Evolutionary conservation across 768 basidiomycete genomes (phyloP), one percentile per base, ranked within the genome.

Genomic region (Leccinum imitatum): DNA sequence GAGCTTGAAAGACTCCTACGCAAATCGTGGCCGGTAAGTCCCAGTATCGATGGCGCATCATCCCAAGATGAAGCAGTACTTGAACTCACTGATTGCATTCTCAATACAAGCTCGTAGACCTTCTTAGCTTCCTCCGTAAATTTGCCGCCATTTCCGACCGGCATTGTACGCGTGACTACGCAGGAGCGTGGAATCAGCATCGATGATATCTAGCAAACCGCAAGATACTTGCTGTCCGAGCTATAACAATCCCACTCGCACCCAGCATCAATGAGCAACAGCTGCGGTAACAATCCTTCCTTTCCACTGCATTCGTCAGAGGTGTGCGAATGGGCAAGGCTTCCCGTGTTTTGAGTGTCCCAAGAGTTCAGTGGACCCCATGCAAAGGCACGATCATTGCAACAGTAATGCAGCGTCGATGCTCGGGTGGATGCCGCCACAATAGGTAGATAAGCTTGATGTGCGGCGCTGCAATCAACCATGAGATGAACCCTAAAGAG

Each of bases 321-420:
- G 9, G 73, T 63, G 13, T 76, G 69, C 8, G 70, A 73, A 41
- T 79, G 77, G 4, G 79, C 75, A 33, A 89, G 73, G 0, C 75
- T 74, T 39, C 79, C 77, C 19, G 71, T 73, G 69, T 91, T 87
- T 23, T 78, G 65, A 56, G 83, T 83, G 62, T 87, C 85, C 61
- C 82, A 78, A 2, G 78, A 71, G 2, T 77, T 69, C 19, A 89
- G 76, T 6, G 92, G 92, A 3, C 91, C 90, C 91, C 91, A 93
- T 1, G 89, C 87, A 69, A 93, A 92, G 50, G 86, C 87, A 59
- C 83, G 84, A 70, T 95, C 91, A 68, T 96, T 97, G 77, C 93
- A 95, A 67, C 94, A 94, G 74, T 98, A 98, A 69, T 98, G 95
- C 4, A 98, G 78, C 0, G 93, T 97, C 1, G 93, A 88, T 4